A percentile compares a stretch with the other conserved stretches of the same genome.
Evolutionary conservation across 768 basidiomycete genomes (phyloP).

Genomic region (Lentinula lateritia): DNA sequence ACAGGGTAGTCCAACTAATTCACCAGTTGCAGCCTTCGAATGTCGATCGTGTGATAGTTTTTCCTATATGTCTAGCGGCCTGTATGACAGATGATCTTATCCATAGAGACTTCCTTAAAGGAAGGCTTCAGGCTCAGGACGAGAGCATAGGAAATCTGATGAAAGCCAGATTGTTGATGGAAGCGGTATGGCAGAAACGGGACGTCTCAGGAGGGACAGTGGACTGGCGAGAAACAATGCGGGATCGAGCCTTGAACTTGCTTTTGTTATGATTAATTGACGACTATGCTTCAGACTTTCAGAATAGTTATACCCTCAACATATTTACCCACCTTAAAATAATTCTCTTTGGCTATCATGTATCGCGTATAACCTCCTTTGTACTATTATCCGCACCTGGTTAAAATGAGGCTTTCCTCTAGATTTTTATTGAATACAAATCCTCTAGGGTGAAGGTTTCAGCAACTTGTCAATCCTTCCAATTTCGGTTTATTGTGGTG

Average conservation of each 20-base stretch:
- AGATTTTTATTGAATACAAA: too few relatives aligned
- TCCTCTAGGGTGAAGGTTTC: not conserved
- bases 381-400: not conserved
- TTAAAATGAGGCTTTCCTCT: not conserved
- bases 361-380: not conserved
- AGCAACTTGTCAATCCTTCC: not conserved
- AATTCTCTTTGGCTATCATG: not conserved
- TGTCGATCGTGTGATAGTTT: constrained; percentile 62
- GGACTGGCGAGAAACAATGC: constrained; percentile 59
- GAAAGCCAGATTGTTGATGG: constrained; percentile 57
- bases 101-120: constrained; percentile 54
- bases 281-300: not conserved
- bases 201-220: constrained; percentile 47
- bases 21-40: constrained; percentile 50
- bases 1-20: constrained; percentile 46
- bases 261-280: constrained; percentile 38
- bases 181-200: constrained; percentile 64
- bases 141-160: constrained; percentile 55
- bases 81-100: constrained; percentile 64
- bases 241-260: constrained; percentile 42
- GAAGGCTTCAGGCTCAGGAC: constrained; percentile 48
- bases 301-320: not conserved
- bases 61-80: constrained; percentile 71
- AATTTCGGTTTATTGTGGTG: not conserved
- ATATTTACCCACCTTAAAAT: not conserved